Conservation (phyloP, 352 stramenopile genomes). For the Globisporangium abappressorium region DNA sequence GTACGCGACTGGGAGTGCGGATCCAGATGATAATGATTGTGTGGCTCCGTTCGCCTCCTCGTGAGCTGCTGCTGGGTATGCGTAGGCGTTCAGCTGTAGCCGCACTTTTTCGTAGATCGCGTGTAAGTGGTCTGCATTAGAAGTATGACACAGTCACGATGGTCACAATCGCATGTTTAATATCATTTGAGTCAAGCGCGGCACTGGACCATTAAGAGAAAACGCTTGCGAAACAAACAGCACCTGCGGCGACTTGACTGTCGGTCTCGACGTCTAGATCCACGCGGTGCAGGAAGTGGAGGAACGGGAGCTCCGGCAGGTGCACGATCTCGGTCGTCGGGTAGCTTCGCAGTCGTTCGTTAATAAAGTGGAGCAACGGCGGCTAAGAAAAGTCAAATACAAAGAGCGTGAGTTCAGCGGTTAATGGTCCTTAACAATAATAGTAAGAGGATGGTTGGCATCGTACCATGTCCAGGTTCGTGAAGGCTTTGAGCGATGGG, state of each 20-base stretch:
- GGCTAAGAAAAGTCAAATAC: constrained; percentile 30
- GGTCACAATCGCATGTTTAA: not conserved
- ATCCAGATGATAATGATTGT: not conserved
- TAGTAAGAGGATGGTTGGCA: not conserved
- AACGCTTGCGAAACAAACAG: not conserved
- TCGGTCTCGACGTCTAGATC: constrained; percentile 31
- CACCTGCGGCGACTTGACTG: constrained; percentile 44
- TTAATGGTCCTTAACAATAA: not conserved
- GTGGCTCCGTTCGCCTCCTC: not conserved
- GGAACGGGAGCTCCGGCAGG: constrained; percentile 62
- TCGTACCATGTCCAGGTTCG: constrained; percentile 51
- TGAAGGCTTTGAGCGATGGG: constrained; percentile 62
- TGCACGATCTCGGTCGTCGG: constrained; percentile 42
- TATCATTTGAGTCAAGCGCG: constrained; percentile 2
- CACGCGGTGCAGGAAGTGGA: constrained; percentile 70
- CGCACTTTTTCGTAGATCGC: constrained; percentile 49
- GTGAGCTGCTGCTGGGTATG: constrained; percentile 27
- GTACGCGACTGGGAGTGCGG: constrained; percentile 49
- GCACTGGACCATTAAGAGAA: not conserved
- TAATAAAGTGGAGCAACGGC: constrained; percentile 70
- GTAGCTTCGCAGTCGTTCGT: constrained; percentile 40
- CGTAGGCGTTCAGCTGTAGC: constrained; percentile 34
- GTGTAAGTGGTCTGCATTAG: constrained; percentile 29
- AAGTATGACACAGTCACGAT: not conserved
- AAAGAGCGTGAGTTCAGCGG: not conserved